A percentile compares a stretch with the other conserved stretches of the same genome.
These are phyloP conservation scores for Sanghuangporus sanghuang DNA, from an alignment of 1,284 basidiomycete species.

Conservation along the genomic window DNA sequence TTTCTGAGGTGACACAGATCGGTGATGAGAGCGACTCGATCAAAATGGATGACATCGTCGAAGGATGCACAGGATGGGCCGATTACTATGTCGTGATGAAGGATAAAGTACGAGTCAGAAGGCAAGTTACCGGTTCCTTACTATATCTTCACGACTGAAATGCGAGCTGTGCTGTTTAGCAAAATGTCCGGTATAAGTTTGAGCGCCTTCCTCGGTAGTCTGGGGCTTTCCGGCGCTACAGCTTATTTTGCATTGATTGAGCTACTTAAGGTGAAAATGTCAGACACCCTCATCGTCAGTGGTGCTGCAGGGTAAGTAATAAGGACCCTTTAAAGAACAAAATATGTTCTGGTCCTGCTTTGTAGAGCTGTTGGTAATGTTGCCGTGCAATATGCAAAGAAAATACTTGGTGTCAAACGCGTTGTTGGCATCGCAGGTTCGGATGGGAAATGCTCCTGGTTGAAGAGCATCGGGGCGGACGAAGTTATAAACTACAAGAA, in stretches of 20 bases:
- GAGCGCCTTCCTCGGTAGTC: constrained; percentile 22
- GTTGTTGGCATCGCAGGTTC: constrained; percentile 44
- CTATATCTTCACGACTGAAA: not conserved
- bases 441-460: constrained; percentile 41
- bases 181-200: constrained; percentile 14
- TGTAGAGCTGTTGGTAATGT: constrained; percentile 26
- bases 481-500: constrained; percentile 43
- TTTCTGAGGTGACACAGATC: constrained; percentile 23
- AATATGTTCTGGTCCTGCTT: not conserved
- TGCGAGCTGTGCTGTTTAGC: not conserved
- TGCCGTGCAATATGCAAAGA: constrained; percentile 30
- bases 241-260: constrained; percentile 30
- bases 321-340: not conserved
- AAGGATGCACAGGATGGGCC: constrained; percentile 22
- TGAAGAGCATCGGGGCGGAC: constrained; percentile 38
- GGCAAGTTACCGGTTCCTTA: not conserved
- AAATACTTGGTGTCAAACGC: constrained; percentile 34
- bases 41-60: constrained; percentile 25
- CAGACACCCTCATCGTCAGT: constrained; percentile 31
- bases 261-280: constrained; percentile 28
- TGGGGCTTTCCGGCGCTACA: constrained; percentile 27
- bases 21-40: constrained; percentile 19
- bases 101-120: not conserved
- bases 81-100: constrained; percentile 26
- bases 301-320: constrained; percentile 30